Evolutionary conservation across 257 asterid genomes (phyloP).

Genomic region (Coffea eugenioides): DNA sequence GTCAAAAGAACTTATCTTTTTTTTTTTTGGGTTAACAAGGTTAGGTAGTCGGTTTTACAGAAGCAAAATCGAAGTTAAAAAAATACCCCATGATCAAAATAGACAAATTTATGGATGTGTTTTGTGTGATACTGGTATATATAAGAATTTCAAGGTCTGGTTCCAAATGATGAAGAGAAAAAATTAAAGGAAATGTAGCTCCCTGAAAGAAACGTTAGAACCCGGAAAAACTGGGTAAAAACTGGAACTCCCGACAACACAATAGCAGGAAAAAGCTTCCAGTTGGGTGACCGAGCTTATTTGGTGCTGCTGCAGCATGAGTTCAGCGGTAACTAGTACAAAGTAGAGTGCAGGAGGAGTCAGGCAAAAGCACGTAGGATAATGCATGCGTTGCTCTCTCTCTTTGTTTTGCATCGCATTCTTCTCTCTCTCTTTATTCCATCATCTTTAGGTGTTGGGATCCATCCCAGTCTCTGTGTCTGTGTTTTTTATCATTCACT

Average conservation of each 20-base stretch:
- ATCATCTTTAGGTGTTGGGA: background rate
- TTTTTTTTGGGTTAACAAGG: too few species aligned
- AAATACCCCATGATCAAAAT: background rate
- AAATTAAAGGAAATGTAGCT: background rate
- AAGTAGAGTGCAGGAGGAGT: too few species aligned
- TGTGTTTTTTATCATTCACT: background rate
- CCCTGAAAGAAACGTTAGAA: background rate
- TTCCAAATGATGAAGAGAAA: background rate
- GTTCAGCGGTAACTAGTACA: too few species aligned
- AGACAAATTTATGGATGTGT: background rate
- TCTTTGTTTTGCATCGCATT: background rate
- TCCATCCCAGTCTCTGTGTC: background rate
- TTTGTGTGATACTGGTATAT: too few species aligned
- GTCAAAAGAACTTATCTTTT: background rate
- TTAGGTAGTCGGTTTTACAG: too few species aligned
- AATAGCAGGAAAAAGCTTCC: background rate
- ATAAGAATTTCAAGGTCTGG: background rate
- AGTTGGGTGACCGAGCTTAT: background rate
- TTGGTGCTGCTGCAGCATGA: too few species aligned
- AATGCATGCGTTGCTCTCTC: slow-evolving; percentile 23
- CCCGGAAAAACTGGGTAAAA: background rate
- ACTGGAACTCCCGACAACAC: background rate
- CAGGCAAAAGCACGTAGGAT: slow-evolving; percentile 5
- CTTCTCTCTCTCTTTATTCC: background rate
- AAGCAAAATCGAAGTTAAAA: background rate